Percentiles rank a stretch among this genome's conserved stretches.
Conservation (phyloP, 2,329 filamentous ascomycete genomes). For the Alternaria rosae region DNA sequence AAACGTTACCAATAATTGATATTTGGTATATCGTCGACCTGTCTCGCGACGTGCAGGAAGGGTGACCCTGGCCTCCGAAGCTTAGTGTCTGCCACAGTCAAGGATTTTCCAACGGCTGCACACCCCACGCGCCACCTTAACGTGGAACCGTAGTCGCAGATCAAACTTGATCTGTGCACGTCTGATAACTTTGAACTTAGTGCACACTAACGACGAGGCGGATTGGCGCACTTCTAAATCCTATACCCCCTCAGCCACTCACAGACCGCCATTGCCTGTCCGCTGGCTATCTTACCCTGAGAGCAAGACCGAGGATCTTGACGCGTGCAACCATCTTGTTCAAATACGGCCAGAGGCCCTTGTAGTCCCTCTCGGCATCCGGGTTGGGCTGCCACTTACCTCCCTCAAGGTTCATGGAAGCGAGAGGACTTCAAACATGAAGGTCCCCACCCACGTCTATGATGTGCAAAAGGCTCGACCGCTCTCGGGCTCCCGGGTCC, state of each 20-base stretch:
- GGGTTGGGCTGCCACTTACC: slow-evolving; percentile 26
- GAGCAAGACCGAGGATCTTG: slow-evolving; percentile 19
- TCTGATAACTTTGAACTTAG: slow-evolving; percentile 31
- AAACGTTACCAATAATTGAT: slow-evolving; percentile 3
- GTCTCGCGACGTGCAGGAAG: slow-evolving; percentile 23
- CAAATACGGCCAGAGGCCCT: slow-evolving; percentile 23
- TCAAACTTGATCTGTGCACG: slow-evolving; percentile 35
- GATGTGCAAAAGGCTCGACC: slow-evolving; percentile 31
- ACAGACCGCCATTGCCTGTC: slow-evolving; percentile 7
- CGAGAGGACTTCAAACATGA: slow-evolving; percentile 33
- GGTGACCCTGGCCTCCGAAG: slow-evolving; percentile 20
- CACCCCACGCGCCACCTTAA: slow-evolving; percentile 37
- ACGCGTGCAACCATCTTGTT: slow-evolving; percentile 38
- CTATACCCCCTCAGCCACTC: slow-evolving; percentile 14
- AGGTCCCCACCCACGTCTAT: slow-evolving; percentile 26
- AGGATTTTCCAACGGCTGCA: slow-evolving; percentile 34
- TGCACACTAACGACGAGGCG: slow-evolving; percentile 30
- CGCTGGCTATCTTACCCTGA: slow-evolving; percentile 21
- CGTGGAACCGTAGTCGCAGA: slow-evolving; percentile 45
- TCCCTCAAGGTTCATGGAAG: slow-evolving; percentile 19
- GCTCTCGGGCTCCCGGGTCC: slow-evolving; percentile 26
- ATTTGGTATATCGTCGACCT: slow-evolving; percentile 15
- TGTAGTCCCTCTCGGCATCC: slow-evolving; percentile 25
- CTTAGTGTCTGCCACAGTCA: slow-evolving; percentile 30
- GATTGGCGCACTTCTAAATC: slow-evolving; percentile 25